Evolutionary conservation across 139 green algal genomes (phyloP).

Genomic region (Pedinophyceae sp.): DNA sequence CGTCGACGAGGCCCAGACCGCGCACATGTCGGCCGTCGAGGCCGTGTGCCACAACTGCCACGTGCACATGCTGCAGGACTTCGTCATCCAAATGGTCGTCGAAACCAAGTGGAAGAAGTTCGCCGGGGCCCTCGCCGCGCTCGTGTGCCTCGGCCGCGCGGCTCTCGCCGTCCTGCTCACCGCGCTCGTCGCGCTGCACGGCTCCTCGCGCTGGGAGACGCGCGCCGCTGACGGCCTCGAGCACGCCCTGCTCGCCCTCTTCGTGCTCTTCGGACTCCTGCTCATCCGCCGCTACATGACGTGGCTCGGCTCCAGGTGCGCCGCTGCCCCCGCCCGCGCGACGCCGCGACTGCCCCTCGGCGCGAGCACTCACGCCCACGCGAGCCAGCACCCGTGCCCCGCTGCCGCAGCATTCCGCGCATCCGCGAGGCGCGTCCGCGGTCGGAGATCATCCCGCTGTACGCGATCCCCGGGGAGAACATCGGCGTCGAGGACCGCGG

Average conservation of each 20-base stretch:
- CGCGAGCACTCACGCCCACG: too few species aligned
- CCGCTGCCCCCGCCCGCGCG: too few species aligned
- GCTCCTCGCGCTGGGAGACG: background rate
- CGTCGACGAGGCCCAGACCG: constrained; percentile 11
- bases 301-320: constrained; percentile 7
- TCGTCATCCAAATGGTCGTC: constrained; percentile 28
- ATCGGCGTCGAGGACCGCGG: background rate
- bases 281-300: constrained; percentile 26
- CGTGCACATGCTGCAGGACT: constrained; percentile 25
- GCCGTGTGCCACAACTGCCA: constrained; percentile 21
- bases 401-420: too few species aligned
- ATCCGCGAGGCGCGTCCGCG: too few species aligned
- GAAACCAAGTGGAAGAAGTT: constrained; percentile 34
- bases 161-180: constrained; percentile 19
- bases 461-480: background rate
- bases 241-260: constrained; percentile 16
- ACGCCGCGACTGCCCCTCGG: too few species aligned
- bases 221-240: constrained; percentile 7
- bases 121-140: constrained; percentile 13
- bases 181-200: constrained; percentile 25
- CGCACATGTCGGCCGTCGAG: constrained; percentile 27
- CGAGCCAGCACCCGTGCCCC: too few species aligned
- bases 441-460: background rate
- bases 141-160: constrained; percentile 16
- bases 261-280: constrained; percentile 6